Evolutionary conservation across 2,329 filamentous ascomycete genomes (phyloP), one percentile per base, ranked within the genome.

Genomic region (Cephalotrichum gorgonifer): DNA sequence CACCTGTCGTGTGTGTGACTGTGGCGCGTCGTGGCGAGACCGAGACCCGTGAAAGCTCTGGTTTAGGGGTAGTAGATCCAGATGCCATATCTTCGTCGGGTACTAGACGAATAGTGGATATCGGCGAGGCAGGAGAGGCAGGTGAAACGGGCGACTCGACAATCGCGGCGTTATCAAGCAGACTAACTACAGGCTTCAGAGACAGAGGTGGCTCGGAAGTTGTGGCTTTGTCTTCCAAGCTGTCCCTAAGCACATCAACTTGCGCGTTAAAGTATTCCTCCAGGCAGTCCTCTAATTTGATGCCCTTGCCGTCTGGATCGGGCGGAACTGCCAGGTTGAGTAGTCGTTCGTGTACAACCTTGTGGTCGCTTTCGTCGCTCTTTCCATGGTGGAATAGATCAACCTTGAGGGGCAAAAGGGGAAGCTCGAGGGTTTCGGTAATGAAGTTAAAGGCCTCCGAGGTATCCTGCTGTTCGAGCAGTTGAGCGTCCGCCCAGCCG

Each of bases 391-490:
- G 93, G 57, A 91, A 96, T 14, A 97, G 81, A 61, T 97, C 90
- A 71, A 96, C 91, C 62, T 95, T 94, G 33, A 97, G 68, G 0
- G 90, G 90, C 25, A 97, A 75, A 2, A 97, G 73, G 6, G 93
- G 93, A 15, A 97, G 67, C 57, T 95, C 84, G 20, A 98, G 75
- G 22, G 85, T 88, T 55, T 89, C 90, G 1, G 91, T 95, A 54
- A 98, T 89, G 62, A 96, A 96, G 0, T 84, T 87, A 62, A 97
- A 97, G 1, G 90, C 90, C 65, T 98, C 93, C 0, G 93, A 96
- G 0, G 88, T 88, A 64, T 98, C 93, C 66, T 98, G 93, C 61
- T 97, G 93, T 56, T 83, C 78, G n/a, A 87, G 62, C 50, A 78
- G 67, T 22, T 78, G 76, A 43, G 90, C 90, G 51, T 94, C 89